Conservation (phyloP, 208 protist species). For the Leishmania guyanensis region DNA sequence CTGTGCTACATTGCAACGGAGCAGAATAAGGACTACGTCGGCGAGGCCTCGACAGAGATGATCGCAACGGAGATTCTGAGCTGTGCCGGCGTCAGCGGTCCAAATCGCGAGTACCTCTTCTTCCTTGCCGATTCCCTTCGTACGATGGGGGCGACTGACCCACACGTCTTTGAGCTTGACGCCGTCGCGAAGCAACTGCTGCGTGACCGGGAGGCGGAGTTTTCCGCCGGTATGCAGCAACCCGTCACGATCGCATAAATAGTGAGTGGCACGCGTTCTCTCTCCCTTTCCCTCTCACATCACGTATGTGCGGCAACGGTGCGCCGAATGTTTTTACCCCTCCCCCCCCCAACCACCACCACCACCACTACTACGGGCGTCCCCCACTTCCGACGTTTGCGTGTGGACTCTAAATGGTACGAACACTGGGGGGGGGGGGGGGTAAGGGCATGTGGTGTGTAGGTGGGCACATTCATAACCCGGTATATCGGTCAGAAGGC, state of each 20-base stretch:
- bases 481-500: no score
- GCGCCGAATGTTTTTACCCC: background rate
- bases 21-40: slow-evolving; percentile 66
- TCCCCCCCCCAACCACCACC: background rate
- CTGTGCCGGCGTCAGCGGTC: slow-evolving; percentile 53
- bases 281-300: background rate
- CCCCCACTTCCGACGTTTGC: background rate
- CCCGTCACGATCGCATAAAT: background rate
- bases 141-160: slow-evolving; percentile 50
- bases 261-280: background rate
- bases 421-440: no score
- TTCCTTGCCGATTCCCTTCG: slow-evolving; percentile 62
- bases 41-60: slow-evolving; percentile 52
- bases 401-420: background rate
- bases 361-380: background rate
- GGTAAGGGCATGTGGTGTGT: no score
- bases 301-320: background rate
- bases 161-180: slow-evolving; percentile 74
- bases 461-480: no score
- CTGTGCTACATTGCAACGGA: slow-evolving; percentile 79
- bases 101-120: slow-evolving; percentile 85
- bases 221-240: slow-evolving; percentile 14
- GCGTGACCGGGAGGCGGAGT: slow-evolving; percentile 27
- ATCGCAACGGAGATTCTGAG: slow-evolving; percentile 72
- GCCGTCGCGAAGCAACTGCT: slow-evolving; percentile 46